Conservation (phyloP, 495 filamentous ascomycete genomes). For the Tetracladium marchalianum region DNA sequence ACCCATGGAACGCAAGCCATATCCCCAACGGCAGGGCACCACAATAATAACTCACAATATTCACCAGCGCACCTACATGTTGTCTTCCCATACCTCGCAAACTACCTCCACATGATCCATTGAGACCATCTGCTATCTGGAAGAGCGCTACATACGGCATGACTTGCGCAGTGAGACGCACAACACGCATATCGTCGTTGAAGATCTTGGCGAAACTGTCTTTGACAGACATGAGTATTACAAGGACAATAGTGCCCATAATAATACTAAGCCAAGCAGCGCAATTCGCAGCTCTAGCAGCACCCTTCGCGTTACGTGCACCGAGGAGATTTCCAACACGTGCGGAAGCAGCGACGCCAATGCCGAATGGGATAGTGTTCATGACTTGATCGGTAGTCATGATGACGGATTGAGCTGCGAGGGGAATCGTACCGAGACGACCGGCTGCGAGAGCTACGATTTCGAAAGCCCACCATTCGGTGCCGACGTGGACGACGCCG, state of each 20-base stretch:
- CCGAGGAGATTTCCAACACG: conserved; percentile 80
- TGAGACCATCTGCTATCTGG: conserved; percentile 86
- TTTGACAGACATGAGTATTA: conserved; percentile 61
- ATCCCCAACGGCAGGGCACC: conserved; percentile 78
- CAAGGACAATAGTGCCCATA: conserved; percentile 59
- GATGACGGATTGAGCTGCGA: conserved; percentile 85
- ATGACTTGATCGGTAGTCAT: conserved; percentile 92
- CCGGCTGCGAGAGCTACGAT: conserved; percentile 90
- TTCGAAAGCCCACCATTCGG: conserved; percentile 95
- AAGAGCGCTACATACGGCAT: conserved; percentile 89
- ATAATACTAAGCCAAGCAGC: conserved; percentile 67
- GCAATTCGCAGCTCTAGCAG: conserved; percentile 63
- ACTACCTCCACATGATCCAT: conserved; percentile 75
- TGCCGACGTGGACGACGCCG: conserved; percentile 82
- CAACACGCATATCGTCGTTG: conserved; percentile 67
- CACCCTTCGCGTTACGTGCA: conserved; percentile 54
- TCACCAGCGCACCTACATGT: conserved; percentile 82
- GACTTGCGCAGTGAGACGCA: conserved; percentile 69
- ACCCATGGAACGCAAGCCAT: conserved; percentile 80
- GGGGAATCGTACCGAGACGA: conserved; percentile 67
- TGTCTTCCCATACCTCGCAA: conserved; percentile 81
- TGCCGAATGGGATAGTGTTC: conserved; percentile 86
- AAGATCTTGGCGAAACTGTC: conserved; percentile 76
- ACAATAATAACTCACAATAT: conserved; percentile 80
- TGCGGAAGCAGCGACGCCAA: conserved; percentile 74